Percentiles rank a stretch among this genome's conserved stretches.
These are phyloP conservation scores for Colletotrichum sp. DNA, from an alignment of 2,329 filamentous ascomycete species.

Conservation along the genomic window DNA sequence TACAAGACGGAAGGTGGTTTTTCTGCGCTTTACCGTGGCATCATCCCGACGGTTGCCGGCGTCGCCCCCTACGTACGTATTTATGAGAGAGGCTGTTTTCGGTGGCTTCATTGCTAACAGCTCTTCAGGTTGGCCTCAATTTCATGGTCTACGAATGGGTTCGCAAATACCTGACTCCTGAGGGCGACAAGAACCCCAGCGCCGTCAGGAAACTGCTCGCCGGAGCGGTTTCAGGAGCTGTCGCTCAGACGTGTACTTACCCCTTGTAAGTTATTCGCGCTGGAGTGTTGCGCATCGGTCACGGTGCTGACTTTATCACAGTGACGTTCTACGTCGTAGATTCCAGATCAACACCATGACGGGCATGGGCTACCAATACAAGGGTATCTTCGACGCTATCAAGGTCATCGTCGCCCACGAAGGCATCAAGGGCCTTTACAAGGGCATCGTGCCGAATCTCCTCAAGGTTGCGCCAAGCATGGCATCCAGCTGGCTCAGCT, in stretches of 20 bases:
- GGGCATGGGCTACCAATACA: conserved; percentile 96
- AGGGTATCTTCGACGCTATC: conserved; percentile 83
- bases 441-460: conserved; percentile 93
- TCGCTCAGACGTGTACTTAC: conserved; percentile 97
- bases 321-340: conserved; percentile 87
- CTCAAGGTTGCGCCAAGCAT: conserved; percentile 98
- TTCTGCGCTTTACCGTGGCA: conserved; percentile 87
- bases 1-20: conserved; percentile 91
- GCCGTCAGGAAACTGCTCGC: conserved; percentile 83
- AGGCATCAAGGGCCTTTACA: conserved; percentile 87
- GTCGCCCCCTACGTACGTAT: conserved; percentile 85
- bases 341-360: conserved; percentile 99
- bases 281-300: not conserved
- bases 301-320: conserved; percentile 40
- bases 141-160: conserved; percentile 98
- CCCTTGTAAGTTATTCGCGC: conserved; percentile 76
- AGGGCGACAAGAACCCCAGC: conserved; percentile 84
- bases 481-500: conserved; percentile 98
- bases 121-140: conserved; percentile 81
- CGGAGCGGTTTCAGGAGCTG: conserved; percentile 92
- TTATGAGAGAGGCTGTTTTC: not conserved
- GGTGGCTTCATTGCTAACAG: not conserved
- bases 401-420: conserved; percentile 83
- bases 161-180: conserved; percentile 81
- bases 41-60: conserved; percentile 90